Evolutionary conservation across 495 filamentous ascomycete genomes (phyloP).

Genomic region (Aspergillus nanangensis): DNA sequence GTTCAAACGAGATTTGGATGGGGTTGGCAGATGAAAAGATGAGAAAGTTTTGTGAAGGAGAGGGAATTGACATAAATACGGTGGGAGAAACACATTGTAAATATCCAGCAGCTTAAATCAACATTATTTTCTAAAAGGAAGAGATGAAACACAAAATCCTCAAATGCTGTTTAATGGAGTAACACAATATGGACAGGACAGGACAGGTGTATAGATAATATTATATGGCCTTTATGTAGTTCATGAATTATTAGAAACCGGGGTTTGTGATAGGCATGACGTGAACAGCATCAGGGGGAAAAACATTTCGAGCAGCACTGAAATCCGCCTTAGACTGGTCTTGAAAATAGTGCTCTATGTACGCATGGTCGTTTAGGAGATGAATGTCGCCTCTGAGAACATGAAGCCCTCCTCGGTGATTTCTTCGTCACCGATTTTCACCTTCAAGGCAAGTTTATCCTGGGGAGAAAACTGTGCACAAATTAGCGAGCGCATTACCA

Average conservation of each 20-base stretch:
- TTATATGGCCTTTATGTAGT: constrained; percentile 35
- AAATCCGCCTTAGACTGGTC: constrained; percentile 15
- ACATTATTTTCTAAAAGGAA: too few species aligned
- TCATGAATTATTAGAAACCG: constrained; percentile 24
- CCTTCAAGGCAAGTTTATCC: constrained; percentile 62
- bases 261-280: constrained; percentile 9
- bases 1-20: too few species aligned
- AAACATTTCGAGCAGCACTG: constrained; percentile 13
- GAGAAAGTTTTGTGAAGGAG: too few species aligned
- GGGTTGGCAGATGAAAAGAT: too few species aligned
- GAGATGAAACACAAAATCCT: too few species aligned
- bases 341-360: constrained; percentile 29
- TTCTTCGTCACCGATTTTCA: constrained; percentile 78
- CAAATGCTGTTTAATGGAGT: too few species aligned
- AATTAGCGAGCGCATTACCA: constrained; percentile 4
- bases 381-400: constrained; percentile 89
- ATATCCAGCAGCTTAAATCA: too few species aligned
- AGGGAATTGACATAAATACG: too few species aligned
- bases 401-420: constrained; percentile 69
- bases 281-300: constrained; percentile 4
- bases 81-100: too few species aligned
- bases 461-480: constrained; percentile 57
- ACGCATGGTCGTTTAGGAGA: constrained; percentile 51
- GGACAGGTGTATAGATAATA: constrained; percentile 8
- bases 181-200: neutral